A percentile compares a stretch with the other conserved stretches of the same genome.
These are phyloP conservation scores for Aureobasidium leucospermi DNA, from an alignment of 2,329 filamentous ascomycete species.

Conservation along the genomic window DNA sequence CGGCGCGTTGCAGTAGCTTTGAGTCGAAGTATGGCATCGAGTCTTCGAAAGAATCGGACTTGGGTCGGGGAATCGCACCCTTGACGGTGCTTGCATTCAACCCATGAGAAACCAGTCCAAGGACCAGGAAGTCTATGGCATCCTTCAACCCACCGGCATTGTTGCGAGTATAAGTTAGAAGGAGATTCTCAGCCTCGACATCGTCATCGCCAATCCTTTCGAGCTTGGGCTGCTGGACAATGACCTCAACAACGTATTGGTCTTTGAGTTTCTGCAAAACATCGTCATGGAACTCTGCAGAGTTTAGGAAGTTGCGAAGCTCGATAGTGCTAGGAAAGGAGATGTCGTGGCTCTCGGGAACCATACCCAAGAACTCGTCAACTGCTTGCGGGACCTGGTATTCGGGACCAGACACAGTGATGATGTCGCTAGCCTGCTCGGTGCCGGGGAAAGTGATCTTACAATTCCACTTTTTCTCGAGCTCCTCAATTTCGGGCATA, in stretches of 20 bases:
- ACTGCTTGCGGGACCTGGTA: constrained; percentile 97
- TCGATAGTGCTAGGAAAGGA: constrained; percentile 69
- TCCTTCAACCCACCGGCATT: constrained; percentile 93
- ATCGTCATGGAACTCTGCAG: constrained; percentile 71
- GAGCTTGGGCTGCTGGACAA: constrained; percentile 50
- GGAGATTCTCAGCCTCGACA: constrained; percentile 37
- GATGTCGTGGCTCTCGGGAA: constrained; percentile 90
- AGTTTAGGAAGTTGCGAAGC: constrained; percentile 74
- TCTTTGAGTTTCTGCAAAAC: constrained; percentile 76
- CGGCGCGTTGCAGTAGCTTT: constrained; percentile 89
- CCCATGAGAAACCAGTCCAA: constrained; percentile 77
- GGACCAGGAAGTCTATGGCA: constrained; percentile 88
- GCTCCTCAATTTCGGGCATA: constrained; percentile 80
- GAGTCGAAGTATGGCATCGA: constrained; percentile 95
- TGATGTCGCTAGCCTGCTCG: constrained; percentile 91
- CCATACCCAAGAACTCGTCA: constrained; percentile 94
- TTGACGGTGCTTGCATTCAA: constrained; percentile 83
- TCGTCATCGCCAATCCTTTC: constrained; percentile 36
- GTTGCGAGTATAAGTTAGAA: constrained; percentile 76
- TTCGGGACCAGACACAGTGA: constrained; percentile 91
- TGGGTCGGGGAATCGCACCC: constrained; percentile 92
- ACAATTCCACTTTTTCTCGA: constrained; percentile 99
- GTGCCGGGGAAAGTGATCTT: constrained; percentile 98
- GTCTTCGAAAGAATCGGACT: constrained; percentile 97
- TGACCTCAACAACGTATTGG: constrained; percentile 86